Evolutionary conservation across 305 asterid genomes (phyloP).

Genomic region (Fraxinus sp.): DNA sequence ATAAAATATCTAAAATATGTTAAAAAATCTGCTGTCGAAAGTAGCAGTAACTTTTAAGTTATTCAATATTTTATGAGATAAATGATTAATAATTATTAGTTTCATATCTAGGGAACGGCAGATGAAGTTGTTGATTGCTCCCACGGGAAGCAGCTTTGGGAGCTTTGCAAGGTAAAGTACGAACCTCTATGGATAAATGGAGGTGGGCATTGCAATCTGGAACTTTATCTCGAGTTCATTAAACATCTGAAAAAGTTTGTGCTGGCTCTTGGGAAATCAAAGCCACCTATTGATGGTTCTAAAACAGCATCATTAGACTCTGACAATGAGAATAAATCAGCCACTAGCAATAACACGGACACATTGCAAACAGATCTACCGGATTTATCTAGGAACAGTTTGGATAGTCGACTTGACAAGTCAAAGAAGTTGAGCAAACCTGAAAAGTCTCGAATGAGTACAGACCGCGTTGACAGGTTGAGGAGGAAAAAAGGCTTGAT

Average conservation of each 20-base stretch:
- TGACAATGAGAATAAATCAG: constrained; percentile 41
- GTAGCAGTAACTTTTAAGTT: neutral
- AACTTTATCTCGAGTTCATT: constrained; percentile 90
- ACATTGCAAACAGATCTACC: constrained; percentile 63
- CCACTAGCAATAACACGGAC: constrained; percentile 47
- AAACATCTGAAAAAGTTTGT: constrained; percentile 87
- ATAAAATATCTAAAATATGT: neutral
- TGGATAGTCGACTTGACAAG: constrained; percentile 97
- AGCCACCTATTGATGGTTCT: constrained; percentile 50
- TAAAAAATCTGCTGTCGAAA: neutral
- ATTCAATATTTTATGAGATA: neutral
- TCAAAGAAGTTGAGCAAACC: constrained; percentile 81
- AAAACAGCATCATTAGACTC: constrained; percentile 42
- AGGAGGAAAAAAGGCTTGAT: constrained; percentile 80
- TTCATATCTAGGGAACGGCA: constrained; percentile 74
- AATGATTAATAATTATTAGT: constrained; percentile 11
- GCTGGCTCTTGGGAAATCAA: constrained; percentile 71
- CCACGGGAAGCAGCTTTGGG: constrained; percentile 93
- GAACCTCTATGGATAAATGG: constrained; percentile 93
- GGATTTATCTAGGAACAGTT: constrained; percentile 87
- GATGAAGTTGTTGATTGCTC: constrained; percentile 96
- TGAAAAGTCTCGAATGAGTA: constrained; percentile 93
- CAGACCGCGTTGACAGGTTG: constrained; percentile 83
- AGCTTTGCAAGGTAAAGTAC: constrained; percentile 83
- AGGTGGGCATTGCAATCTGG: constrained; percentile 99